A percentile compares a stretch with the other conserved stretches of the same genome.
Conservation (phyloP, 306 rosid species). For the Glycine latifolia region DNA sequence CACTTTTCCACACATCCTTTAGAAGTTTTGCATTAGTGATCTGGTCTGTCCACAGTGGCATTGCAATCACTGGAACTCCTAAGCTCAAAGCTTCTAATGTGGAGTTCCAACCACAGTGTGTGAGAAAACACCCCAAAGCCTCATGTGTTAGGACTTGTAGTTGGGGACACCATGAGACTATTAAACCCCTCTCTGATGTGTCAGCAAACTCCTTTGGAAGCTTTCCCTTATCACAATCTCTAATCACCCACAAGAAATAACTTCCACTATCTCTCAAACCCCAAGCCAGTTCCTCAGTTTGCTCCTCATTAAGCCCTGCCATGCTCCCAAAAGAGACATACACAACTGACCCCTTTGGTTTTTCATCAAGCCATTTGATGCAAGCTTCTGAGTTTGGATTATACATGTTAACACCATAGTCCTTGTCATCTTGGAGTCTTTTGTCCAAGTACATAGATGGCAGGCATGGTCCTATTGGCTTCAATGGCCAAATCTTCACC, state of each 20-base stretch:
- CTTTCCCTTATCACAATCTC: constrained; percentile 20
- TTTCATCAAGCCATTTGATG: constrained; percentile 48
- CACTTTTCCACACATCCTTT: constrained; percentile 36
- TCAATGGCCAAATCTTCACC: constrained; percentile 45
- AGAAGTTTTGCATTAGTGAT: constrained; percentile 33
- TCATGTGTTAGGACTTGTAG: constrained; percentile 40
- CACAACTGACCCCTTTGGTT: constrained; percentile 41
- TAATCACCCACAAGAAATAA: constrained; percentile 46
- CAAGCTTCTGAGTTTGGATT: constrained; percentile 40
- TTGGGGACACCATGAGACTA: constrained; percentile 43
- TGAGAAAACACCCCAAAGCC: constrained; percentile 43
- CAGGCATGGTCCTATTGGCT: constrained; percentile 42
- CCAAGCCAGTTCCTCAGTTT: constrained; percentile 34
- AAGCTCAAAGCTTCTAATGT: constrained; percentile 42
- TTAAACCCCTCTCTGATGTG: constrained; percentile 30
- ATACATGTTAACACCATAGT: constrained; percentile 43
- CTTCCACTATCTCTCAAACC: constrained; percentile 29
- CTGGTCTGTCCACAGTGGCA: constrained; percentile 46
- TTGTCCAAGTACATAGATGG: constrained; percentile 45
- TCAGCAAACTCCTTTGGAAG: constrained; percentile 25
- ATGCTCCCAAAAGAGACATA: constrained; percentile 46
- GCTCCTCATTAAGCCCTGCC: constrained; percentile 35
- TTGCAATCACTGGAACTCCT: constrained; percentile 46
- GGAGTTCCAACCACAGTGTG: constrained; percentile 49
- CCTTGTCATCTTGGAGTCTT: constrained; percentile 44